A percentile compares a stretch with the other conserved stretches of the same genome.
Conservation (phyloP, 345 rosid genomes). For the Crucihimalaya himalaica region DNA sequence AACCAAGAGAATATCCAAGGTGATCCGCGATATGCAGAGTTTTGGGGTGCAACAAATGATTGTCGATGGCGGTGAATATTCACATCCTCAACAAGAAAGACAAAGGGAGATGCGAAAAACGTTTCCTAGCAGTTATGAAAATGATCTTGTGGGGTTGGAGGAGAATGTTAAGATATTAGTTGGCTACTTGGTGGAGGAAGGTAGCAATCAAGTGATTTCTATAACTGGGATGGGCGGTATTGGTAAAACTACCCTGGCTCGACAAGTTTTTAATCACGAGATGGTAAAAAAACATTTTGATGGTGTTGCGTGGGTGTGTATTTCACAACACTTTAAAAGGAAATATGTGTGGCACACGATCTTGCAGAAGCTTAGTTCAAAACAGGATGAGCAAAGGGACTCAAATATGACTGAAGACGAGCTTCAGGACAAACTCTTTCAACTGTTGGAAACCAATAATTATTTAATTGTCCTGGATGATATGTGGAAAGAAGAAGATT, state of each 20-base stretch:
- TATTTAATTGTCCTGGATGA: slow-evolving; percentile 52
- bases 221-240: slow-evolving; percentile 61
- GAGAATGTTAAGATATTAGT: slow-evolving; percentile 20
- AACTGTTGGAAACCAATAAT: slow-evolving; percentile 17
- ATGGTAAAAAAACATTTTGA: slow-evolving; percentile 30
- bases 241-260: slow-evolving; percentile 55
- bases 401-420: slow-evolving; percentile 32
- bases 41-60: slow-evolving; percentile 24
- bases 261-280: slow-evolving; percentile 27
- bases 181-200: slow-evolving; percentile 14
- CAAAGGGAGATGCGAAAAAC: slow-evolving; percentile 25
- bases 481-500: slow-evolving; percentile 44
- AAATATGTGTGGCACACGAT: slow-evolving; percentile 41
- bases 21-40: slow-evolving; percentile 36
- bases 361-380: slow-evolving; percentile 24
- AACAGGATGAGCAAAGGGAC: slow-evolving; percentile 29
- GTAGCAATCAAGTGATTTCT: slow-evolving; percentile 23
- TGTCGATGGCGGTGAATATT: not conserved
- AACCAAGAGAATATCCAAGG: slow-evolving; percentile 35
- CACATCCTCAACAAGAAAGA: not conserved
- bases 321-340: slow-evolving; percentile 42
- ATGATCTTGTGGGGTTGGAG: slow-evolving; percentile 45
- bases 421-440: slow-evolving; percentile 23
- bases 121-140: slow-evolving; percentile 32
- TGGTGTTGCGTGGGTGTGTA: slow-evolving; percentile 40